Evolutionary conservation across 1,284 basidiomycete genomes (phyloP), one percentile per base, ranked within the genome.

Genomic region (Melampsora americana): DNA sequence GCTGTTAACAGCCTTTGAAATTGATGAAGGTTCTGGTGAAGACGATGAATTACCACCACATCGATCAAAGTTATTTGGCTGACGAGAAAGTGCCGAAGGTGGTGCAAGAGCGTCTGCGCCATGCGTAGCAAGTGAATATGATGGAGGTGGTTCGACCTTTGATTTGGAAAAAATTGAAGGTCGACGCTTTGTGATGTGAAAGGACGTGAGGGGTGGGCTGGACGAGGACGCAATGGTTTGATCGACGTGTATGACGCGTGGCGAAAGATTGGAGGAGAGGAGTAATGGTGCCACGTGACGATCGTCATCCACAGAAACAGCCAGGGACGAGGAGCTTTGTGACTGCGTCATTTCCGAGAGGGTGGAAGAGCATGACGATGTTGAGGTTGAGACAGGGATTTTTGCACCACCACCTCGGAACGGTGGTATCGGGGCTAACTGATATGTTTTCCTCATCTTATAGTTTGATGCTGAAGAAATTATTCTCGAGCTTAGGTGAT

Each of bases 381-480:
- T 61, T 20, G 61, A 14, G 12, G 68, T 60, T 35, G 44, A 39
- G 30, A 42, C 11, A 2, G 42, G 59, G 32, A 44, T 71, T 26
- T 44, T 61, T 12, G 35, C 46, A 23, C 16, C 20, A 44, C 62
- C 56, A 44, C 23, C 60, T 44, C 69, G 59, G 44, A 71, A 71
- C 60, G 69, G 69, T 61, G 69, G 69, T 39, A 71, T 71, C 46
- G 60, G 69, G 18, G 69, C 59, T 20, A 71, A 60, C 64, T 71
- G 69, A 61, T 71, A 71, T 44, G 69, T 60, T n/a, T 39, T 46
- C 60, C 50, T 71, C 69, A 71, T 71, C 32, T 39, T 69, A 35
- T 28, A 42, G 35, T 69, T 59, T 20, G 68, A 59, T 60, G 48
- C 32, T 32, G 68, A 67, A 32, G 30, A 42, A 39, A 42, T 50